phyloP scores from a whole-genome alignment of 495 filamentous ascomycete genomes.

The Polyplosphaeria fusca region DNA sequence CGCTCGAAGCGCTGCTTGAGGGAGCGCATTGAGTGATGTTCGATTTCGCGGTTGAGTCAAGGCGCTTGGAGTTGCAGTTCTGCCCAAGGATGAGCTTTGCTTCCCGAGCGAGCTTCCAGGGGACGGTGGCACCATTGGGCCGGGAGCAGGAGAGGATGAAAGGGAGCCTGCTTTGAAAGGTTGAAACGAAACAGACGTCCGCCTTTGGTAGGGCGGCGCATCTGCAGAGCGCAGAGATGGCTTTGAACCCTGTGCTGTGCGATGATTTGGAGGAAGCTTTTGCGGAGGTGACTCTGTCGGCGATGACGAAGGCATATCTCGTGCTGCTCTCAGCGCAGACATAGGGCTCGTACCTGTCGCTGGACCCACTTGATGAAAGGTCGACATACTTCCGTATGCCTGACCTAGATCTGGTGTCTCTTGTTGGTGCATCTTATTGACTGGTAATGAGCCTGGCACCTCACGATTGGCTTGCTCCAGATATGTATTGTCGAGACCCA shows the following conservation, averaged over 20 bases:
- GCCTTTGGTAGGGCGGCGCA: slow-evolving; percentile 52
- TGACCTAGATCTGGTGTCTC: slow-evolving; percentile 64
- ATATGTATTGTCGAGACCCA: slow-evolving; percentile 84
- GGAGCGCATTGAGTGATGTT: slow-evolving; percentile 61
- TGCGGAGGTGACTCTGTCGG: slow-evolving; percentile 59
- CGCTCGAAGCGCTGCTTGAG: slow-evolving; percentile 61
- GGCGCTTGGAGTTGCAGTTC: slow-evolving; percentile 49
- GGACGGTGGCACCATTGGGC: slow-evolving; percentile 54
- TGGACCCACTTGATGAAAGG: slow-evolving; percentile 79
- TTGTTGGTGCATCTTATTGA: slow-evolving; percentile 35
- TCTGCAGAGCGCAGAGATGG: slow-evolving; percentile 58
- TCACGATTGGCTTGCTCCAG: slow-evolving; percentile 48
- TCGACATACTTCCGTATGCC: slow-evolving; percentile 89
- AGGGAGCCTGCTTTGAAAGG: slow-evolving; percentile 94
- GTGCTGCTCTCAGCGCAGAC: slow-evolving; percentile 71
- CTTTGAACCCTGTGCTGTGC: slow-evolving; percentile 57
- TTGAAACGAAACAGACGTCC: slow-evolving; percentile 88
- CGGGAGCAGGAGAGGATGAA: slow-evolving; percentile 77
- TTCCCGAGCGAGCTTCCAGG: slow-evolving; percentile 59
- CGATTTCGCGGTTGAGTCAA: slow-evolving; percentile 64
- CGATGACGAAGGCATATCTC: slow-evolving; percentile 51
- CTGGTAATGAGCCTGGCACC: slow-evolving; percentile 75
- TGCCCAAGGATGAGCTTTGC: slow-evolving; percentile 45
- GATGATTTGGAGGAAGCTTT: slow-evolving; percentile 57
- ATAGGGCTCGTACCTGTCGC: slow-evolving; percentile 78